Conservation (phyloP, 768 basidiomycete genomes). For the Leccinum aurantiacum region DNA sequence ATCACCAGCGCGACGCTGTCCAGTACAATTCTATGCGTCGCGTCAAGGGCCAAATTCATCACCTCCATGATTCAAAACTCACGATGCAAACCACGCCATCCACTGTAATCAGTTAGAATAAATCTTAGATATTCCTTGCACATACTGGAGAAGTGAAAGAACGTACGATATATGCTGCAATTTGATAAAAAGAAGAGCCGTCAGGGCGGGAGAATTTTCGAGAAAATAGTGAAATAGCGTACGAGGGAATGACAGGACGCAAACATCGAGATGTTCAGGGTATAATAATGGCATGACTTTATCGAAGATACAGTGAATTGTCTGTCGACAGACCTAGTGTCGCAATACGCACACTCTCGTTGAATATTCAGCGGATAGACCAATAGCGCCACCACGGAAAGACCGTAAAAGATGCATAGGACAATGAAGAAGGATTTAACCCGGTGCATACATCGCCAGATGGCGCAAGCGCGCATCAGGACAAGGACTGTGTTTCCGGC, state of each 20-base stretch:
- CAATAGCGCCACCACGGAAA: not conserved
- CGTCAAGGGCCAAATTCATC: not conserved
- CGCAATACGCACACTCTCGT: not conserved
- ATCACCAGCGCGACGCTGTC: slow-evolving; percentile 11
- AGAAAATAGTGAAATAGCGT: not conserved
- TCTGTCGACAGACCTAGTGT: not conserved
- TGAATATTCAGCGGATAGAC: not conserved
- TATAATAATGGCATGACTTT: not conserved
- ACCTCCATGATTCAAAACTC: not conserved
- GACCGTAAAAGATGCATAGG: slow-evolving; percentile 8
- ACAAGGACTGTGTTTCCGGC: slow-evolving; percentile 15
- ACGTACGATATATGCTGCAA: slow-evolving; percentile 10
- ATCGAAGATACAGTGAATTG: not conserved
- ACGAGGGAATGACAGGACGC: not conserved
- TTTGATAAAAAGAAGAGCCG: not conserved
- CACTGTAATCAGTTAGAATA: slow-evolving; percentile 6
- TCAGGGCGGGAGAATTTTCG: not conserved
- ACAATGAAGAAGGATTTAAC: not conserved
- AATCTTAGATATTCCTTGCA: not conserved
- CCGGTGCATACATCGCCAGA: slow-evolving; percentile 17
- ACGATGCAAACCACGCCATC: slow-evolving; percentile 12
- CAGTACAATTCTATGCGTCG: slow-evolving; percentile 1
- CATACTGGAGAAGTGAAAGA: not conserved
- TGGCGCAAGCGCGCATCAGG: slow-evolving; percentile 19
- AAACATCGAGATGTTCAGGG: not conserved